Evolutionary conservation across 2,329 filamentous ascomycete genomes (phyloP).

Genomic region (Claviceps sp.): DNA sequence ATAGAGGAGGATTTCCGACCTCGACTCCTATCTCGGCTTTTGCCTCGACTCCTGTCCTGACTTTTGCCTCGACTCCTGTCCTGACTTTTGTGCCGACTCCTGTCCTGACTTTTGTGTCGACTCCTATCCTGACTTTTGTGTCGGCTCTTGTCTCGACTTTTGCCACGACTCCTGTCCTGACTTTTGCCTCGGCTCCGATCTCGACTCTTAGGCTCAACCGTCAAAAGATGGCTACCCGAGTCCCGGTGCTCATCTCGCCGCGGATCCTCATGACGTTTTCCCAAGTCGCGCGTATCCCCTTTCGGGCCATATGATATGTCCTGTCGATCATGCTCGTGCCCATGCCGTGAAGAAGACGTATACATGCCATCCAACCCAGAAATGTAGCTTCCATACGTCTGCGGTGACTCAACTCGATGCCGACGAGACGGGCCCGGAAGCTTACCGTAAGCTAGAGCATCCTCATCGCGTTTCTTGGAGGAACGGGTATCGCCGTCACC

Average conservation of each 20-base stretch:
- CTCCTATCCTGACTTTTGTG: no score
- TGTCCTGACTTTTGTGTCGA: no score
- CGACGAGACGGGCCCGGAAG: conserved; percentile 14
- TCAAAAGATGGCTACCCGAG: conserved; percentile 27
- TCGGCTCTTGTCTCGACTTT: no score
- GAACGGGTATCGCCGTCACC: conserved; percentile 2
- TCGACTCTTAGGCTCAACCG: conserved; percentile 24
- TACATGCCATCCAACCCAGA: conserved; percentile 10
- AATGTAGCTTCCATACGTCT: conserved; percentile 17
- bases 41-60: no score
- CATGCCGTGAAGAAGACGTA: conserved; percentile 13
- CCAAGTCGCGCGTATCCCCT: conserved; percentile 10
- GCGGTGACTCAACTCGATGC: conserved; percentile 9
- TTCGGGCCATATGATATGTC: conserved; percentile 5
- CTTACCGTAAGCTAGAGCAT: conserved; percentile 38
- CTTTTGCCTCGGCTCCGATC: no score
- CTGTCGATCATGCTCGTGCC: conserved; percentile 5
- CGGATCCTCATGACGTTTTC: conserved; percentile 11
- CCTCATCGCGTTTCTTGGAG: conserved; percentile 21
- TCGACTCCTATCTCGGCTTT: no score
- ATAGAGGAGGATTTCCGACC: conserved; percentile 9
- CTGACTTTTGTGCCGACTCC: no score
- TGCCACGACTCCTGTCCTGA: no score
- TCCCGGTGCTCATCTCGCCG: conserved; percentile 22
- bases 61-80: no score